Base-by-base conservation (phyloP, 352 stramenopile species). In the Phytopythium aichiense region DNA sequence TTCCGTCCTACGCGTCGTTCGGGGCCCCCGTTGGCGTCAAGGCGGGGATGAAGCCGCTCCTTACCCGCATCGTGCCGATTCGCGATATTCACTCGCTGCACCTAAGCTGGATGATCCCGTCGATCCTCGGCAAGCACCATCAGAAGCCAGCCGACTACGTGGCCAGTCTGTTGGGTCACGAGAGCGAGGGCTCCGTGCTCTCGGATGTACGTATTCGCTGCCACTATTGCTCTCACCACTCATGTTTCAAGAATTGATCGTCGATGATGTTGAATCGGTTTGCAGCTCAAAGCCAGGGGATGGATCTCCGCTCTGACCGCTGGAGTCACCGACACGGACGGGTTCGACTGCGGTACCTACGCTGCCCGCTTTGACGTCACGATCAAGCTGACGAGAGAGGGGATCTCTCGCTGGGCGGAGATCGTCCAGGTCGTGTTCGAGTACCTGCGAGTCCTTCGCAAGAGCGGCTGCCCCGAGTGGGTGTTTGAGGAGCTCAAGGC, bases 101-200 rank as follows among this genome's bases (percentile, higher is more conserved):
- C 55, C 67, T 93, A 23, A 71, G 81, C 52, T 95, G 84, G 84
- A 89, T 90, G 78, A 73, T 96, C 33, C 81, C 87, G 15, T 68
- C 85, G 0, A 68, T 92, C 35, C 72, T 91, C 63, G 84, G 86
- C 7, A 59, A 74, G 13, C 77, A 94, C 68, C 74, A 79, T 28
- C 77, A 91, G 37, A 94, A 94, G 25, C 87, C 87, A 2, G 73
- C 83, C 22, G 83, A 93, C 53, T 94, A 93, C 43, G 73, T 96
- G 23, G 84, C 82, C 48, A 87, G 77, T 60, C 79, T 96, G 4
- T 63, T 94, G 7, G 87, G 87, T 3, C 80, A 96, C 60, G 87
- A 96, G 70, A 89, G 82, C 49, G 79, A 92, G 76, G 87, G 87
- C 18, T 94, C 84, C 1, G 71, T 96, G 25, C 64, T 96, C 20